Percentiles rank a stretch among this genome's conserved stretches.
Conservation (phyloP, 1,284 basidiomycete genomes). For the Ganoderma lucidum region DNA sequence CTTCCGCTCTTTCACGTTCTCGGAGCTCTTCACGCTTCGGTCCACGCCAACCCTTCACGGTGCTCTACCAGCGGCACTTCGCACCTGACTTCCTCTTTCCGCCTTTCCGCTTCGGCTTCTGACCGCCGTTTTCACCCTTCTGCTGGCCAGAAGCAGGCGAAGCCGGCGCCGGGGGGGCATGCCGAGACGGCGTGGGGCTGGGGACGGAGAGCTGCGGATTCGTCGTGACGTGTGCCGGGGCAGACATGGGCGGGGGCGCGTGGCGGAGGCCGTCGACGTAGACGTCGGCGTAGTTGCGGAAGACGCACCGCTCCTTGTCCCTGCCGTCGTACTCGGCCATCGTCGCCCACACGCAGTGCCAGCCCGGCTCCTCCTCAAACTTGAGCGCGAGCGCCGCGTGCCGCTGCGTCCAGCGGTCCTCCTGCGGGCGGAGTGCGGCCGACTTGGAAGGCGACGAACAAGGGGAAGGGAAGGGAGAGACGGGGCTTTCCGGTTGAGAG, state of each 20-base stretch:
- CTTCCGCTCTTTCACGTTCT: neutral
- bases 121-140: slow-evolving; percentile 14
- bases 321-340: slow-evolving; percentile 56
- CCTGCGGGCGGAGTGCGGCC: slow-evolving; percentile 32
- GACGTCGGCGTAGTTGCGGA: slow-evolving; percentile 70
- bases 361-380: slow-evolving; percentile 51
- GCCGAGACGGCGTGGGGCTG: neutral
- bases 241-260: slow-evolving; percentile 2
- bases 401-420: slow-evolving; percentile 60
- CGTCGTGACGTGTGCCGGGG: slow-evolving; percentile 8
- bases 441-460: neutral
- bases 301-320: slow-evolving; percentile 50
- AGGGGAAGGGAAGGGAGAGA: neutral
- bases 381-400: slow-evolving; percentile 60
- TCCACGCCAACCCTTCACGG: neutral
- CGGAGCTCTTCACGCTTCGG: slow-evolving; percentile 1
- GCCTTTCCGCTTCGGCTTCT: slow-evolving; percentile 24
- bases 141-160: slow-evolving; percentile 6
- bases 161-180: neutral
- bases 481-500: neutral
- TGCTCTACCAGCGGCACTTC: neutral
- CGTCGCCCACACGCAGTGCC: slow-evolving; percentile 72
- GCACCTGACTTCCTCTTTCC: slow-evolving; percentile 22
- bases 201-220: slow-evolving; percentile 10
- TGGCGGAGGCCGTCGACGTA: slow-evolving; percentile 43